phyloP scores from a whole-genome alignment of 1,139 yeast species.

The Blastobotrys capitulatus region DNA sequence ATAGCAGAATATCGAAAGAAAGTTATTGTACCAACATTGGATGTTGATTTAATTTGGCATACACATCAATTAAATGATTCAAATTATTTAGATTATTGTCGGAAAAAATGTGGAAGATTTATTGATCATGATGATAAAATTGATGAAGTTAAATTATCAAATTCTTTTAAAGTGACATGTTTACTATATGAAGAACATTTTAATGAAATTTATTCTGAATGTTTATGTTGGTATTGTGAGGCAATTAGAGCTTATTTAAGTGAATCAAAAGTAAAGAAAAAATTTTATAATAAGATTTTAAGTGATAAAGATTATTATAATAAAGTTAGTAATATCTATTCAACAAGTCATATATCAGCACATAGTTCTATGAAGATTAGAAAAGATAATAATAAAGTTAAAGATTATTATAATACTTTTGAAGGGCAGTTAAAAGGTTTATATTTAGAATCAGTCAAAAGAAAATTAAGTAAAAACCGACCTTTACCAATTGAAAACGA shows the following conservation, averaged over 20 bases:
- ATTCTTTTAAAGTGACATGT: conserved; percentile 27
- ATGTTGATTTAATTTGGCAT: conserved; percentile 41
- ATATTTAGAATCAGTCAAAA: too few relatives aligned
- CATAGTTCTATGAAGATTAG: too few relatives aligned
- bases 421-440: too few relatives aligned
- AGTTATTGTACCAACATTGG: conserved; percentile 36
- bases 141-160: conserved; percentile 26
- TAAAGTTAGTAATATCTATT: too few relatives aligned
- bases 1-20: conserved; percentile 15
- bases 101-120: conserved; percentile 17
- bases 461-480: too few relatives aligned
- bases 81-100: conserved; percentile 30
- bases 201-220: conserved; percentile 30
- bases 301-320: too few relatives aligned
- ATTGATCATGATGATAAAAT: conserved; percentile 35
- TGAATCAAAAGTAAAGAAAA: neutral
- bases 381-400: too few relatives aligned
- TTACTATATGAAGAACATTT: conserved; percentile 24
- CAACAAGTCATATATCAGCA: too few relatives aligned
- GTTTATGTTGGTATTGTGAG: conserved; percentile 33
- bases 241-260: conserved; percentile 14
- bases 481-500: too few relatives aligned
- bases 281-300: neutral
- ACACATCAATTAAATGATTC: conserved; percentile 36
- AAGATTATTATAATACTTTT: too few relatives aligned